Percentiles rank a stretch among this genome's conserved stretches.
Conservation (phyloP, 768 basidiomycete species). For the Podaxis mareebaensis region DNA sequence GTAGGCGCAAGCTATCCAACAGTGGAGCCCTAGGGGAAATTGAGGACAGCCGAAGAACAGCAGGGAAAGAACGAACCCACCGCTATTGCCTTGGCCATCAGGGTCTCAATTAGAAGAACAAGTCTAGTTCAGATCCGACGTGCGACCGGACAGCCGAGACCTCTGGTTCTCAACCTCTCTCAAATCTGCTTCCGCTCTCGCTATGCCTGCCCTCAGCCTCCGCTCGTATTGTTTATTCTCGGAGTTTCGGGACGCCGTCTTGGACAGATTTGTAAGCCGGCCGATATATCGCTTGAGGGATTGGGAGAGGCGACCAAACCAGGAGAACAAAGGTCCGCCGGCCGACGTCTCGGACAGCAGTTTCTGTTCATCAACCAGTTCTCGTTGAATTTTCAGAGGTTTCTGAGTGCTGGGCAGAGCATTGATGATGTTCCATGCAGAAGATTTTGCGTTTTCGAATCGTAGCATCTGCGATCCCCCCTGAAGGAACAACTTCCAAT, state of each 20-base stretch:
- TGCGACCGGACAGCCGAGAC: not conserved
- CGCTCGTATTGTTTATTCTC: not conserved
- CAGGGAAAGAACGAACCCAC: too few relatives aligned
- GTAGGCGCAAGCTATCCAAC: too few relatives aligned
- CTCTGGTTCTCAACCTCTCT: not conserved
- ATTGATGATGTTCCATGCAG: slow-evolving; percentile 17
- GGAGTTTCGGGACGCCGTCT: not conserved
- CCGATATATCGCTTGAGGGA: not conserved
- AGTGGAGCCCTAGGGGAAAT: too few relatives aligned
- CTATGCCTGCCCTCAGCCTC: not conserved
- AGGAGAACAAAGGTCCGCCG: slow-evolving; percentile 11
- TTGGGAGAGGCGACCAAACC: not conserved
- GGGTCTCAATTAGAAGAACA: too few relatives aligned
- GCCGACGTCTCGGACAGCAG: slow-evolving; percentile 16
- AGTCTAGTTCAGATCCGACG: too few relatives aligned
- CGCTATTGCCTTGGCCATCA: too few relatives aligned
- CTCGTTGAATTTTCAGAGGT: slow-evolving; percentile 17
- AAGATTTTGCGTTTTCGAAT: slow-evolving; percentile 1
- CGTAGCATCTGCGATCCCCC: slow-evolving; percentile 5
- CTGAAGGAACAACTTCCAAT: slow-evolving; percentile 5
- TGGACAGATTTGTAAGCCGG: not conserved
- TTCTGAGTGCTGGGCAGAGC: slow-evolving; percentile 3
- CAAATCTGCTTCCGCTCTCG: not conserved
- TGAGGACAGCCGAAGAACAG: too few relatives aligned
- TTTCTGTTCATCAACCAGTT: slow-evolving; percentile 20